Base-by-base conservation (phyloP, 306 rosid species). In the Coriaria nepalensis region DNA sequence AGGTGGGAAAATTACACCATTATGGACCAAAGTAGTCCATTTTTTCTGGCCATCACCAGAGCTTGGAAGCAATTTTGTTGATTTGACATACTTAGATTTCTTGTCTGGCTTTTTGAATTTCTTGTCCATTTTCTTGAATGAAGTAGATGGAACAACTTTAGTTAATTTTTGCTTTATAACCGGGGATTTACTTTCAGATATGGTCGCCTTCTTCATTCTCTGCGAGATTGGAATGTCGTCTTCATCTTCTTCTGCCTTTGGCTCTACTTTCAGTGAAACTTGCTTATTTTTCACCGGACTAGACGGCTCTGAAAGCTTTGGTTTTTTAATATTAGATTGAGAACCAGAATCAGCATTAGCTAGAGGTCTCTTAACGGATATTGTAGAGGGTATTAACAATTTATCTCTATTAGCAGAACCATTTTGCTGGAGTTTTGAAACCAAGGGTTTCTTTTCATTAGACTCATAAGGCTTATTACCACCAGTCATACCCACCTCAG, bases 1-100 rank as follows among this genome's bases (percentile, higher is more conserved):
- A 55, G 96, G 98, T 47, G 98, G 98, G 52, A 92, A 92, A 64
- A 92, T 92, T 58, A 92, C 88, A 72, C 98, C 98, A 66, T 68
- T 85, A 77, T 92, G 98, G 59, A 73, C 71, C 77, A 92, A 70
- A 45, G 83, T 79, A 38, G 88, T 75, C 98, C 98, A 92, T 58
- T 92, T 92, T 73, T 80, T 82, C 86, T 79, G 96, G 48, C 98
- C 96, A 62, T 92, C 96, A 33, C 95, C 93, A 42, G 94, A 68
- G 68, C 93, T 72, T 6, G 98, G 98, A 54, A 66, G 76, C 62
- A 75, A 50, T 57, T 72, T 86, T 0, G 94, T 65, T 4, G 94
- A 77, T 64, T 75, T 92, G 40, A 81, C 79, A 78, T 86, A 92
- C 65, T 78, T 93, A 8, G 86, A 78, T 68, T 49, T 64, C 11